Percentiles rank a stretch among this genome's conserved stretches.
Evolutionary conservation across 495 filamentous ascomycete genomes (phyloP).

Genomic region (Gamarada debralockiae): DNA sequence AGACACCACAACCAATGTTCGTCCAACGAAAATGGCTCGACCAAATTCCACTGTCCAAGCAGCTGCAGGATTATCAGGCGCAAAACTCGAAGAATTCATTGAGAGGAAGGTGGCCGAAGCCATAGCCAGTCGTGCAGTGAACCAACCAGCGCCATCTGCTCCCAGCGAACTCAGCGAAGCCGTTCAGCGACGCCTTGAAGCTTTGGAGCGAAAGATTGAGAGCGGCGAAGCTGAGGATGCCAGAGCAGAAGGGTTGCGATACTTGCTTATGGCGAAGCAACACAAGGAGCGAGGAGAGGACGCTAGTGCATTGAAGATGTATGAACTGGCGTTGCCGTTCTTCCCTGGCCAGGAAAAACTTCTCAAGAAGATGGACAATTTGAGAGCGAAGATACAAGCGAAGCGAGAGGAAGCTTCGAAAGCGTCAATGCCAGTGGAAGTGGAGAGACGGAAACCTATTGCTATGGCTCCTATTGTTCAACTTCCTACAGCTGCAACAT

Average conservation of each 20-base stretch:
- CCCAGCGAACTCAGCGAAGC: constrained; percentile 66
- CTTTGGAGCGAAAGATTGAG: constrained; percentile 75
- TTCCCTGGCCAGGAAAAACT: constrained; percentile 88
- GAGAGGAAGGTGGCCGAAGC: constrained; percentile 88
- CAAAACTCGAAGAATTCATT: constrained; percentile 86
- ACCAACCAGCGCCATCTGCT: constrained; percentile 40
- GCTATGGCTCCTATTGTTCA: constrained; percentile 14
- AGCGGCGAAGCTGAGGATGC: constrained; percentile 60
- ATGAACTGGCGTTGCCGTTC: constrained; percentile 74
- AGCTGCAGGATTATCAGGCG: constrained; percentile 54
- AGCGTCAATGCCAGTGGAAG: neutral
- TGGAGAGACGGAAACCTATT: constrained; percentile 8
- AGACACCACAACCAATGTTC: constrained; percentile 29
- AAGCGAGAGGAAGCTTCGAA: constrained; percentile 30
- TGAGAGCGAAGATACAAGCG: constrained; percentile 57
- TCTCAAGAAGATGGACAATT: constrained; percentile 64
- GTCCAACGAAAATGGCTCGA: constrained; percentile 35
- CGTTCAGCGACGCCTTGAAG: constrained; percentile 74
- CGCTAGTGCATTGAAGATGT: constrained; percentile 75
- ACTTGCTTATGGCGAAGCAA: constrained; percentile 86
- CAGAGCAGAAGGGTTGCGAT: constrained; percentile 75
- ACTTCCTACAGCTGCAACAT: constrained; percentile 11
- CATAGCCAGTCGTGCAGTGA: constrained; percentile 63
- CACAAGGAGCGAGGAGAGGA: constrained; percentile 81
- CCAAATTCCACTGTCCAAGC: constrained; percentile 33